Evolutionary conservation across 2,329 filamentous ascomycete species (phyloP), one percentile per base, ranked within the genome.

Genomic region (Fusarium clavum): DNA sequence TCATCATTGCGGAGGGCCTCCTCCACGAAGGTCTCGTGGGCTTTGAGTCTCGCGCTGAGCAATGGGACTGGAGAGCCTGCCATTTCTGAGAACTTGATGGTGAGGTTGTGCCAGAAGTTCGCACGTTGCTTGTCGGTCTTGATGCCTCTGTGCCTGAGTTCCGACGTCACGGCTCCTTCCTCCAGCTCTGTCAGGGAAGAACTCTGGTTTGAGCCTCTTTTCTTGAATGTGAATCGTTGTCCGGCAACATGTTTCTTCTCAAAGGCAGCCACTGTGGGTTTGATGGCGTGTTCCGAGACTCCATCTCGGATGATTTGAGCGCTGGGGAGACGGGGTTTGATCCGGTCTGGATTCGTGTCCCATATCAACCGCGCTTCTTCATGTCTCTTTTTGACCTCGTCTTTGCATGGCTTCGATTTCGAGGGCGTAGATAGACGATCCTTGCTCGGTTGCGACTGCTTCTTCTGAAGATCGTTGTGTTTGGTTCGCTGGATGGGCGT

Each of bases 81-180:
- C 25, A 69, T 47, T 11, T 30, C 55, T 7, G 74, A 74, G 30
- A 72, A 60, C 43, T 60, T 65, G 64, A 72, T 73, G 7, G 54
- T 72, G 24, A 76, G 60, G 29, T 75, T 72, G 61, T 74, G 73
- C 73, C 73, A 75, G 48, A 76, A 73, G 48, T 70, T 74, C 41
- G 40, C 55, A 51, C 67, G 67, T 43, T 73, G 72, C 11, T 5
- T 54, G 24, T 57, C 63, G 13, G 58, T 60, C 40, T 61, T 64
- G 57, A 72, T 61, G 11, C 65, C 69, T 12, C 63, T 70, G 34
- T 58, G 49, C 14, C 47, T n/a, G 14, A 73, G 52, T 45, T 75
- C 70, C 13, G 61, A 54, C 40, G 61, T 57, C 18, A 71, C 45
- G 22, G 64, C 70, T 16, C 44, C 40, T 22, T 58, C 59, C 20